Conservation (phyloP, 169 alveolate genomes). For the Plasmodium gaboni region DNA sequence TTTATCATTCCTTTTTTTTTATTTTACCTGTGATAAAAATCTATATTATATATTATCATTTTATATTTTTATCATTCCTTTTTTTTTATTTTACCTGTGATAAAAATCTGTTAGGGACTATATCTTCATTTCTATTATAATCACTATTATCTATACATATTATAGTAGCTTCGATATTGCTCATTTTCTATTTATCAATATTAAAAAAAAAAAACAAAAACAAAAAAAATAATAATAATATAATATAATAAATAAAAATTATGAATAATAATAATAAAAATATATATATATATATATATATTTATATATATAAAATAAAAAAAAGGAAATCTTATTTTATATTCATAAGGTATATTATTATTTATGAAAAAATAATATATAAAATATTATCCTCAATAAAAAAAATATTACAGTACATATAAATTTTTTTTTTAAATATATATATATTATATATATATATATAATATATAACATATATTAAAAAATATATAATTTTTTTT, state of each 20-base stretch:
- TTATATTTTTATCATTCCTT: not conserved
- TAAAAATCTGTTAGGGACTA: conserved; percentile 93
- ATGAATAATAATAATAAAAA: not conserved
- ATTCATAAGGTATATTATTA: no score
- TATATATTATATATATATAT: no score
- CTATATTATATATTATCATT: not conserved
- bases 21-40: not conserved
- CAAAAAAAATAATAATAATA: not conserved
- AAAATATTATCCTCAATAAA: no score
- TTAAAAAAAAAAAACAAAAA: not conserved
- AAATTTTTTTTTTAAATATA: no score
- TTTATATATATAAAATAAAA: not conserved
- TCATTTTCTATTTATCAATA: conserved; percentile 85
- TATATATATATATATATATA: not conserved
- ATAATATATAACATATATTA: no score
- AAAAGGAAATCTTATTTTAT: no score
- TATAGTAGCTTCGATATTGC: conserved; percentile 94
- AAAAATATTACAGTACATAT: no score
- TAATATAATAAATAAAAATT: not conserved
- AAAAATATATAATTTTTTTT: no score
- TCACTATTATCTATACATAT: conserved; percentile 97
- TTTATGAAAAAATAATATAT: no score
- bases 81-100: conserved; percentile 53
- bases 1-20: not conserved
- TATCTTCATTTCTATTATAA: conserved; percentile 97